phyloP scores from a whole-genome alignment of 2,329 filamentous ascomycete species.

The Venturia pyrina region DNA sequence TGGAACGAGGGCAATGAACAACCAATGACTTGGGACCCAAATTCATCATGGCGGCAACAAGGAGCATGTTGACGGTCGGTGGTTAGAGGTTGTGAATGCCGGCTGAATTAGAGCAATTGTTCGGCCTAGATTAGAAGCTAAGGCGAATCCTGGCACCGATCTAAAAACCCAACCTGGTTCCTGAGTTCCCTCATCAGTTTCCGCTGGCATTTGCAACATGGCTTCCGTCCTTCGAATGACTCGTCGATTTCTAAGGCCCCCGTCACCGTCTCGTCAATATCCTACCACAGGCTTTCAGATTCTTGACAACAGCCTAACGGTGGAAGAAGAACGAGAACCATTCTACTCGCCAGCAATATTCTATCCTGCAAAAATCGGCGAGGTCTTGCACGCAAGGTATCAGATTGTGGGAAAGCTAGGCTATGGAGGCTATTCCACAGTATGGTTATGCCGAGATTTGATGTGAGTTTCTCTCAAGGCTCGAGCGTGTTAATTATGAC shows the following conservation, averaged over 20 bases:
- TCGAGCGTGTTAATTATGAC: not conserved
- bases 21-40: no score
- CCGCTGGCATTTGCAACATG: not conserved
- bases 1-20: no score
- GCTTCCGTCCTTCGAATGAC: not conserved
- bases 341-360: not conserved
- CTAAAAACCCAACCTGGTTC: no score
- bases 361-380: no score
- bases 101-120: no score
- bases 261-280: not conserved
- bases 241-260: not conserved
- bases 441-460: conserved; percentile 3
- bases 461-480: not conserved
- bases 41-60: no score
- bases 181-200: not conserved
- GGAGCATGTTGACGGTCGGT: no score
- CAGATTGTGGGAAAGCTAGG: conserved; percentile 3
- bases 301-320: not conserved
- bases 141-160: no score
- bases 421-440: not conserved
- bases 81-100: no score
- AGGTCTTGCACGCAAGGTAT: no score
- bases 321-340: not conserved
- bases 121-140: no score
- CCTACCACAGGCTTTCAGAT: not conserved